Evolutionary conservation across 2,329 filamentous ascomycete genomes (phyloP), one percentile per base, ranked within the genome.

Genomic region (Fusarium sp.): DNA sequence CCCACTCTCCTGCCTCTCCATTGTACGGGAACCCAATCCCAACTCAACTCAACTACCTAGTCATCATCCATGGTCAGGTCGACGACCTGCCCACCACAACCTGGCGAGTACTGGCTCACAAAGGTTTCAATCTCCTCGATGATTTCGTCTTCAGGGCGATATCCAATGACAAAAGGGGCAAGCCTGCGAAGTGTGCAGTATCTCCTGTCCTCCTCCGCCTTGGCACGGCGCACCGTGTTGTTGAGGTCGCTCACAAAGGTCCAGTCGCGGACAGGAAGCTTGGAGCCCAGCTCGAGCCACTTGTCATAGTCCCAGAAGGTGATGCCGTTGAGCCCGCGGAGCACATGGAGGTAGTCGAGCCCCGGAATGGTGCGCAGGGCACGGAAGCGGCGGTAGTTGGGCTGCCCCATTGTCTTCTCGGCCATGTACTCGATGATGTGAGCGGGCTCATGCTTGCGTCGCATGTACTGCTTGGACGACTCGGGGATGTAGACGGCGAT

Each of bases 351-450:
- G 29, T 83, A 85, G 45, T 88, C 86, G 1, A 85, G 69, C 0
- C 87, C 87, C 29, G 87, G 86, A 0, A 87, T 22, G 0, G 77
- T 83, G 1, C 85, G 78, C 10, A 89, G 75, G 0, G 79, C 76
- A 3, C 87, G 80, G 1, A 67, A 73, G 7, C 66, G 71, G 0
- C 86, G 80, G 13, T 68, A 82, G 58, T 88, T 86, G 0, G 85
- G 84, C 43, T 88, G 87, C 0, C 58, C 27, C 0, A 50, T 31
- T 0, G 85, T 88, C 14, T 80, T 73, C 0, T 52, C 3, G 0
- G 60, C 77, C 69, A 84, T 68, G 39, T 80, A 80, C 0, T 66
- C 5, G 1, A 80, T 50, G 1, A 78, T 72, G 0, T 75, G 68
- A 0, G 11, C 35, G 0, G 79, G 62, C 50, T 88, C 87, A 24